Evolutionary conservation across 305 asterid species (phyloP), one percentile per base, ranked within the genome.

Genomic region (Fraxinus sp.): DNA sequence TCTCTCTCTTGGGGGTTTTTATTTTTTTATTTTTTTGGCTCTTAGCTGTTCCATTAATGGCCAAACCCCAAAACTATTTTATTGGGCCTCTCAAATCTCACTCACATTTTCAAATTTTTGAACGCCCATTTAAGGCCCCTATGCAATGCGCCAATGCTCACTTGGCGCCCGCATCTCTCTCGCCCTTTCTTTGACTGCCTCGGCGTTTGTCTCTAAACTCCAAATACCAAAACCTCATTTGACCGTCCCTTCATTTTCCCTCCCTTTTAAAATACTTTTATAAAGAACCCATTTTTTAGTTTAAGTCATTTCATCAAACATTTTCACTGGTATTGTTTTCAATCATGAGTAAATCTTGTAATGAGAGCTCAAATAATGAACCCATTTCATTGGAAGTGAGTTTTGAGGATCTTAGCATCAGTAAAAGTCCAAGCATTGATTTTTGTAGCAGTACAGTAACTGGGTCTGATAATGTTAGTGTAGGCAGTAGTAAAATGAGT

Each of bases 161-260:
- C 84, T 84, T 87, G 86, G 90, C 89, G 88, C 92, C 90, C 89
- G 88, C 87, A 77, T 87, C 91, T 92, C 89, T 52, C 22, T 52
- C 62, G 22, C 62, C 22, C 62, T 85, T 85, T 77, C 89, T 92
- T 92, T 92, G 97, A 93, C 97, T 84, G 66, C 95, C 91, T 92
- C 93, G 96, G 85, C 94, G 85, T 82, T 86, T 66, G 74, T 66
- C 74, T 66, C 87, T 85, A 80, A 77, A 84, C 84, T 85, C 89
- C 88, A 26, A 77, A 74, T 77, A 86, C 85, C 89, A 80, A 83
- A 86, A 75, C 86, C 79, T 82, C 83, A 84, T 89, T 92, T 92
- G 94, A 94, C 95, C 91, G 80, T 41, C 85, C 22, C 62, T 52
- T 52, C 22, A 16, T 52, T 52, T 52, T 52, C 64, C 89, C 87